A percentile compares a stretch with the other conserved stretches of the same genome.
phyloP scores from a whole-genome alignment of 495 filamentous ascomycete species.

The Annulohypoxylon bovei region DNA sequence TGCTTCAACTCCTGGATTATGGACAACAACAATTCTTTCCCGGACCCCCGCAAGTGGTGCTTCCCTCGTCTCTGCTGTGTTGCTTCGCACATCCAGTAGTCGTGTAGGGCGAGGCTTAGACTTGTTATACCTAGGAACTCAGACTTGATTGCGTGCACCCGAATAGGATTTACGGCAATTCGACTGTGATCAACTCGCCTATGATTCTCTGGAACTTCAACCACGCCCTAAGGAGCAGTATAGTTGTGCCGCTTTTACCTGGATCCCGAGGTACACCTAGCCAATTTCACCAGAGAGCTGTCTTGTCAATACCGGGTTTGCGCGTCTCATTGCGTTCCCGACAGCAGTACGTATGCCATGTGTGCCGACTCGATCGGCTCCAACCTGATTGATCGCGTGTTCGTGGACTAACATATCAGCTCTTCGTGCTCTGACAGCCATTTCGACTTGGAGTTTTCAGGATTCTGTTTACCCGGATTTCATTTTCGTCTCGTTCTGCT shows the following conservation, averaged over 20 bases:
- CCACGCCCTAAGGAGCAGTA: conserved; percentile 9
- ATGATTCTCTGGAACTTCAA: background rate
- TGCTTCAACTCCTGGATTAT: conserved; percentile 5
- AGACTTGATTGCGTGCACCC: conserved; percentile 16
- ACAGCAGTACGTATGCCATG: conserved; percentile 38
- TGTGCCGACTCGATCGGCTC: conserved; percentile 28
- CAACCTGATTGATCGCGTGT: conserved; percentile 19
- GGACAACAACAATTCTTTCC: conserved; percentile 21
- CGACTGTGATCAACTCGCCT: conserved; percentile 20
- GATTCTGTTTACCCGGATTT: conserved; percentile 35
- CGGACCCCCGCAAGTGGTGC: conserved; percentile 23
- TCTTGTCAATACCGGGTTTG: conserved; percentile 19
- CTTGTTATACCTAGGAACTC: conserved; percentile 19
- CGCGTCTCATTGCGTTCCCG: conserved; percentile 16
- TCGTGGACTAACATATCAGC: conserved; percentile 31
- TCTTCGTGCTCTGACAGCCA: conserved; percentile 31
- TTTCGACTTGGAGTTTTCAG: conserved; percentile 24
- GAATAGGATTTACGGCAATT: conserved; percentile 27
- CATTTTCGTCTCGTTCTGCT: conserved; percentile 12
- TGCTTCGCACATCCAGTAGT: conserved; percentile 41
- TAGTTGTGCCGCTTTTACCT: conserved; percentile 13
- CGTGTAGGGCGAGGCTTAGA: conserved; percentile 31
- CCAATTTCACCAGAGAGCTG: conserved; percentile 8
- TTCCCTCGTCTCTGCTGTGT: conserved; percentile 41
- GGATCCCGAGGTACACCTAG: conserved; percentile 11